Evolutionary conservation across 2,329 filamentous ascomycete genomes (phyloP), one percentile per base, ranked within the genome.

Genomic region (Cephalotrichum gorgonifer): DNA sequence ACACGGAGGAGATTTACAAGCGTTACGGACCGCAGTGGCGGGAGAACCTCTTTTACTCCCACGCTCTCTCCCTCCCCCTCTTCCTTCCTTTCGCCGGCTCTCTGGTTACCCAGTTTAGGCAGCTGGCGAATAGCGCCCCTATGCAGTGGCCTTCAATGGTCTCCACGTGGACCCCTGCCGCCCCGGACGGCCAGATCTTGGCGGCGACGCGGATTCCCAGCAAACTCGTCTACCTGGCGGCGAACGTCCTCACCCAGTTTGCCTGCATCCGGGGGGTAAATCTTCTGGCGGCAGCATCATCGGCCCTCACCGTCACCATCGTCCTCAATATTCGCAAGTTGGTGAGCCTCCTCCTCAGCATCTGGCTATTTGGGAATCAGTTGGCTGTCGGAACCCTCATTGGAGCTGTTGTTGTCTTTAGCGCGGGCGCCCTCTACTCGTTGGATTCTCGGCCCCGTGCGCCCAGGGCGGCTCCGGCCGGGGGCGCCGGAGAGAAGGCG

Each of bases 181-280:
- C 14, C 8, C n/a, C 20, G 9, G n/a, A 12, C 6, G 28, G 20
- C 15, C 44, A 9, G 28, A 44, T 20, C 28, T 50, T n/a, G n/a
- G 14, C 22, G 12, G 23, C 20, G 20, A 48, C 25, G 42, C 50
- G 51, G 6, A 39, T 85, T 15, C 86, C 88, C 7, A 82, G 78
- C 55, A 86, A 89, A 58, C 67, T 93, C 17, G 73, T 81, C 30
- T 88, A 81, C 59, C 73, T 94, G 15, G 68, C 74, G 1, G 74
- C 85, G 53, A 94, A 94, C 58, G 88, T 94, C 0, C 62, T 94
- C 44, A 97, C 93, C 3, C 93, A 98, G 65, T 88, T 96, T 59
- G 79, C 89, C 23, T 98, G 93, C 64, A 97, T 98, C 54, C 86
- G 90, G 3, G 93, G 93, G 2, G 93, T 98, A 50, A 97, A 97